Evolutionary conservation across 2,329 filamentous ascomycete species (phyloP), one percentile per base, ranked within the genome.

Genomic region (Calonectria pteridis): DNA sequence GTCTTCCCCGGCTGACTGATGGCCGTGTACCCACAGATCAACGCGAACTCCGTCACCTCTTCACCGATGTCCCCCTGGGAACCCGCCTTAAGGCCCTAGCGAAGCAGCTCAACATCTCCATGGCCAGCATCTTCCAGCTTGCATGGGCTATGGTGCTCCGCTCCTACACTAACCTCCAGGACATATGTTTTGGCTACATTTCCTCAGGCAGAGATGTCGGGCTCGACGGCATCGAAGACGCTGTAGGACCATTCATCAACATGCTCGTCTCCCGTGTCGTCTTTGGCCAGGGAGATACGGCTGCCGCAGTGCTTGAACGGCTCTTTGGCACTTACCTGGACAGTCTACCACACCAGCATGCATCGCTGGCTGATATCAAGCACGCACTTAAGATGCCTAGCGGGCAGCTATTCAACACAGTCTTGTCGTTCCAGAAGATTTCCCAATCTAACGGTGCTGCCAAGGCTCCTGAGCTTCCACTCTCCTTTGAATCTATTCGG

Each of bases 1-100:
- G 73, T 6, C 77, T 79, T 40, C 77, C 77, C 0, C 53, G 76
- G 1, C 77, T 78, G 2, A 67, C 78, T 0, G 76, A 78, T 1
- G 76, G 51, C 33, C 29, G 26, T 23, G 9, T 35, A 7, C 5
- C n/a, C n/a, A 10, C n/a, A 33, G 51, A 55, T 33, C 31, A 55
- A 31, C 33, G 33, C 33, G 18, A 31, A 35, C 29, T 55, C 4
- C 2, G 76, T 55, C 7, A 20, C 10, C 31, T 55, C 29, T 31
- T 29, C 20, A 55, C 4, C 16, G 29, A 31, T 31, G 33, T 55
- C 29, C 51, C 51, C 51, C 29, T 6, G 51, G 33, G 33, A 35
- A 35, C 51, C n/a, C 29, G 51, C 16, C 31, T 55, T n/a, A 18
- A 20, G 9, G 33, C 16, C n/a, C 29, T 55, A 4, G 31, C 51